Evolutionary conservation across 352 stramenopile genomes (phyloP).

Genomic region (Phytophthora europaea): DNA sequence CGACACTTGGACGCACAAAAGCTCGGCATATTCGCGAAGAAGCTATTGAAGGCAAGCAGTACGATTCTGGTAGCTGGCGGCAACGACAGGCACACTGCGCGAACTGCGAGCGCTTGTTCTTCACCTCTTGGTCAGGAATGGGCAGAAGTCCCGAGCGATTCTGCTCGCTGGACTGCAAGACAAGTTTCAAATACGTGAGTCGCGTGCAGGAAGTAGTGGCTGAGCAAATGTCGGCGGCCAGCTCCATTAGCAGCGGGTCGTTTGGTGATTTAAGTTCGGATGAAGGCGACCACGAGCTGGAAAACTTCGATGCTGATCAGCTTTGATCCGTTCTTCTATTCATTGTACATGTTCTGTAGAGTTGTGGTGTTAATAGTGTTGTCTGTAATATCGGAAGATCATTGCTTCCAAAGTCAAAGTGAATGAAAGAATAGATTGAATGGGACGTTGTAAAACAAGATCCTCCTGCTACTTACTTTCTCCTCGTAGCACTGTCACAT

Average conservation of each 20-base stretch:
- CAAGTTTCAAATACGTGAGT: constrained; percentile 40
- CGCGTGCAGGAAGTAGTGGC: constrained; percentile 32
- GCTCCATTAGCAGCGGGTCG: not conserved
- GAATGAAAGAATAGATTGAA: not conserved
- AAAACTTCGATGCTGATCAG: not conserved
- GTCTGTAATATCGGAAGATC: not conserved
- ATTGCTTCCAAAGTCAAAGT: not conserved
- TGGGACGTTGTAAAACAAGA: not conserved
- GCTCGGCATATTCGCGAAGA: not conserved
- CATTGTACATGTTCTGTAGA: not conserved
- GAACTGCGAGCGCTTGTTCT: not conserved
- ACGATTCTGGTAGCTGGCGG: not conserved
- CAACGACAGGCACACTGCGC: not conserved
- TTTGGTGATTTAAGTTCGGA: not conserved
- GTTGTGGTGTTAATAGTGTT: not conserved
- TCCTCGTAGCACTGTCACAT: not conserved
- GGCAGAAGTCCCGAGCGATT: constrained; percentile 27
- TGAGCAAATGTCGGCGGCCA: not conserved
- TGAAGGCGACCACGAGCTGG: not conserved
- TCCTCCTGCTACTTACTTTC: not conserved
- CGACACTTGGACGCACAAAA: not conserved
- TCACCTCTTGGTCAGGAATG: not conserved
- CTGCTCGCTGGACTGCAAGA: constrained; percentile 62
- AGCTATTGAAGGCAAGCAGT: not conserved
- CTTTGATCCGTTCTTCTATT: not conserved